phyloP scores from a whole-genome alignment of 306 rosid genomes.

The Comarum palustre region DNA sequence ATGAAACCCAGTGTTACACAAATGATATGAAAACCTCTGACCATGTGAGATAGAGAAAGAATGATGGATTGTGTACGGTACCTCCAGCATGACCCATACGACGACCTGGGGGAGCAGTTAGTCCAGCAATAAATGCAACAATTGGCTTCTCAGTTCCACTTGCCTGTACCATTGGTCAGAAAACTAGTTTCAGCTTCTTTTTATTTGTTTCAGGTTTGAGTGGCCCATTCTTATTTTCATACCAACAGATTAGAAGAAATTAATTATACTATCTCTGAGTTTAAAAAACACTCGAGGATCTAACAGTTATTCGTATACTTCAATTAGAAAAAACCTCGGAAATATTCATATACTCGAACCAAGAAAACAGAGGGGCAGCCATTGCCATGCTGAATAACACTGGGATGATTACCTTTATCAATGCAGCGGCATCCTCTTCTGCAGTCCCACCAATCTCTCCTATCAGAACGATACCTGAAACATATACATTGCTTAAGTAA shows the following conservation, averaged over 20 bases:
- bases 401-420: conserved; percentile 68
- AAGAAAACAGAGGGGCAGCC: not conserved
- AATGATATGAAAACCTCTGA: not conserved
- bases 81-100: conserved; percentile 99
- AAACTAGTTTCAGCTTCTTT: not conserved
- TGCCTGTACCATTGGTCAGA: conserved; percentile 51
- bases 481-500: conserved; percentile 6
- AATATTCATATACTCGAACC: not conserved
- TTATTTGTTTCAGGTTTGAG: conserved; percentile 3
- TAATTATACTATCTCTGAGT: not conserved
- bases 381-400: not conserved
- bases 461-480: conserved; percentile 80
- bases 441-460: conserved; percentile 99
- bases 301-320: not conserved
- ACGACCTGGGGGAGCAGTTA: conserved; percentile 99
- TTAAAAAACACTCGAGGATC: not conserved
- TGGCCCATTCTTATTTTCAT: not conserved
- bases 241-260: not conserved
- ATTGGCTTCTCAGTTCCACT: conserved; percentile 95
- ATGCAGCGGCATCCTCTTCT: conserved; percentile 98
- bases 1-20: not conserved
- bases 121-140: conserved; percentile 96
- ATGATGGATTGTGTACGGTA: conserved; percentile 28
- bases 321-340: not conserved
- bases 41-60: not conserved